Evolutionary conservation across 208 protist genomes (phyloP).

Genomic region (Jaenimonas drosophilae): DNA sequence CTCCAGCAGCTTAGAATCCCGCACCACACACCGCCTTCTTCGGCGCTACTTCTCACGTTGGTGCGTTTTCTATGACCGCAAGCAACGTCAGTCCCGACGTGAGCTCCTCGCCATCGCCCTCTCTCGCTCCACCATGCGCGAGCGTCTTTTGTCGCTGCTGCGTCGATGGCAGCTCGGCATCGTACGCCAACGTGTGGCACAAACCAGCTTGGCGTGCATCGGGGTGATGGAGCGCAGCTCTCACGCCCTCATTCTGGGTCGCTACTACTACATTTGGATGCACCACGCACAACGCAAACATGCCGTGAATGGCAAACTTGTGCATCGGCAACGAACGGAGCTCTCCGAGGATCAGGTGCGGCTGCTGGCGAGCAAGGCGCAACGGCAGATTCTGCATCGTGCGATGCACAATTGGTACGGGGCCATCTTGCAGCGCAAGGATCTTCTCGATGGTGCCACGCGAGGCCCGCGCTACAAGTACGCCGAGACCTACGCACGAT

Average conservation of each 20-base stretch:
- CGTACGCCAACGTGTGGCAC: slow-evolving; percentile 6
- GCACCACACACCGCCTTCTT: slow-evolving; percentile 18
- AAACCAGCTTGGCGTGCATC: slow-evolving; percentile 5
- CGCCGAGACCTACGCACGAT: slow-evolving; percentile 1
- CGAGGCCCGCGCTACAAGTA: background rate
- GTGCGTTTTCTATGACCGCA: slow-evolving; percentile 50
- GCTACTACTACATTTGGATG: slow-evolving; percentile 35
- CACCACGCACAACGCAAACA: background rate
- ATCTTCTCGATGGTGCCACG: slow-evolving; percentile 2
- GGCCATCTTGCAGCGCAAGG: slow-evolving; percentile 9
- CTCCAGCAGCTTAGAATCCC: slow-evolving; percentile 19
- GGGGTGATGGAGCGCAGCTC: slow-evolving; percentile 12
- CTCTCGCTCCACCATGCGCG: slow-evolving; percentile 24
- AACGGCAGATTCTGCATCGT: slow-evolving; percentile 27
- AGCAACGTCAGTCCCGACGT: slow-evolving; percentile 38
- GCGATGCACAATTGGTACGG: slow-evolving; percentile 16
- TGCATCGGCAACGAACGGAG: background rate
- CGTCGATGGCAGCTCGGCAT: slow-evolving; percentile 28
- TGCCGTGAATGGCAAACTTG: background rate
- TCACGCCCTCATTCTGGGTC: slow-evolving; percentile 2
- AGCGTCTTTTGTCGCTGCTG: slow-evolving; percentile 18
- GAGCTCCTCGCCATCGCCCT: slow-evolving; percentile 30
- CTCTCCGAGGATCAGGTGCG: slow-evolving; percentile 16
- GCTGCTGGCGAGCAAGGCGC: slow-evolving; percentile 24
- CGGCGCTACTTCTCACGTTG: slow-evolving; percentile 56